Evolutionary conservation across 2,329 filamentous ascomycete species (phyloP), one percentile per base, ranked within the genome.

Genomic region (Alternaria viburni): DNA sequence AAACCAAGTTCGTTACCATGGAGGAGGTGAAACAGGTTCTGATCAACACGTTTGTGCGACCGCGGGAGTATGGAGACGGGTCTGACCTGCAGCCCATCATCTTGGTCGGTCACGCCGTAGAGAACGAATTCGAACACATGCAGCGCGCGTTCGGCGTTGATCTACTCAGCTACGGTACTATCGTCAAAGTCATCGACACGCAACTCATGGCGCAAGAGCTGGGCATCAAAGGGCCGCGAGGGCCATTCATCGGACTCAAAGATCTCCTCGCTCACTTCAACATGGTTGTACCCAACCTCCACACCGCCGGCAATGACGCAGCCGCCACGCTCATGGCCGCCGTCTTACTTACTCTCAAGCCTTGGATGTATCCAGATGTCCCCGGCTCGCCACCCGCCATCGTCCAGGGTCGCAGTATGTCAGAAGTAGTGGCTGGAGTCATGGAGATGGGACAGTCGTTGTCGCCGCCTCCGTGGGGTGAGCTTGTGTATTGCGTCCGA

Each of bases 161-260:
- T 15, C 23, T 71, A 0, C 46, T 43, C 0, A 51, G 19, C 15
- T 59, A 66, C 13, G 61, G 68, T 8, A 69, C 64, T 13, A 60
- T 73, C 44, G 59, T 71, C 36, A 65, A 64, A 8, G 58, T 69
- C 43, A 57, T 73, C 30, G 69, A 72, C 21, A 71, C 68, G 3
- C 71, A 72, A 15, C 52, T 32, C 9, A 62, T 72, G 25, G 71
- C 67, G 4, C 45, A 57, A 12, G 28, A 68, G 2, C 46, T 56
- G 1, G 51, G 55, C 2, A 68, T 70, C 21, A 21, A 47, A 1
- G 57, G 59, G 0, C 58, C 58, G 7, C n/a, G 26, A 13, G 67
- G 65, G 1, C 61, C 61, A 0, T 46, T 46, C n/a, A 71, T 69
- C n/a, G 45, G 64, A 13, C 61, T 72, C 1, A 19, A 32, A 4